Evolutionary conservation across 306 rosid species (phyloP).

Genomic region (Cucurbita argyrosperma): DNA sequence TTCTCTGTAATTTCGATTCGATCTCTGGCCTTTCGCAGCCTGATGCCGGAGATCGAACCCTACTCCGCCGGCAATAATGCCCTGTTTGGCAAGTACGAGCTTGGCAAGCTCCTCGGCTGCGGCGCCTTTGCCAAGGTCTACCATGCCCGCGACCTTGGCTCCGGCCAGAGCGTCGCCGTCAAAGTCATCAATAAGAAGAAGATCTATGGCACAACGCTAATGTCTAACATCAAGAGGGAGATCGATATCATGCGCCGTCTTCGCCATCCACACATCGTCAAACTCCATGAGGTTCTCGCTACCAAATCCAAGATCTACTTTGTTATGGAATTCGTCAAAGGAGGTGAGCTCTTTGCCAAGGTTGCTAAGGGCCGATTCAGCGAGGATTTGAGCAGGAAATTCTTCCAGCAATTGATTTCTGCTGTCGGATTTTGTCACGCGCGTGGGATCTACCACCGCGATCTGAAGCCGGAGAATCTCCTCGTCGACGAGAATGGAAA

Average conservation of each 20-base stretch:
- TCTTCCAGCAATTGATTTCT: slow-evolving; percentile 48
- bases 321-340: slow-evolving; percentile 48
- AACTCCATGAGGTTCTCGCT: slow-evolving; percentile 54
- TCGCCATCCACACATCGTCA: slow-evolving; percentile 44
- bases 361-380: slow-evolving; percentile 33
- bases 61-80: slow-evolving; percentile 6
- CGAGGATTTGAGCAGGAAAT: slow-evolving; percentile 33
- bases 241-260: slow-evolving; percentile 50
- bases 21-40: background rate
- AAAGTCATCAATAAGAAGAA: slow-evolving; percentile 60
- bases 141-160: slow-evolving; percentile 34
- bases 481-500: slow-evolving; percentile 37
- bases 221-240: slow-evolving; percentile 48
- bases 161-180: slow-evolving; percentile 46
- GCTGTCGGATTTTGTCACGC: slow-evolving; percentile 65
- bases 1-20: background rate
- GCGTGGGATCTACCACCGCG: slow-evolving; percentile 61
- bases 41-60: slow-evolving; percentile 9
- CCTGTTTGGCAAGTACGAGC: slow-evolving; percentile 22
- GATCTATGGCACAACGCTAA: slow-evolving; percentile 11
- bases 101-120: slow-evolving; percentile 53
- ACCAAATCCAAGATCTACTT: slow-evolving; percentile 55
- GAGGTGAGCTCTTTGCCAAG: slow-evolving; percentile 48
- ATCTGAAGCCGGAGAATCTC: slow-evolving; percentile 55
- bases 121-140: slow-evolving; percentile 76